Percentiles rank a stretch among this genome's conserved stretches.
Evolutionary conservation across 495 filamentous ascomycete genomes (phyloP).

Genomic region (Podospora pseudopauciseta): DNA sequence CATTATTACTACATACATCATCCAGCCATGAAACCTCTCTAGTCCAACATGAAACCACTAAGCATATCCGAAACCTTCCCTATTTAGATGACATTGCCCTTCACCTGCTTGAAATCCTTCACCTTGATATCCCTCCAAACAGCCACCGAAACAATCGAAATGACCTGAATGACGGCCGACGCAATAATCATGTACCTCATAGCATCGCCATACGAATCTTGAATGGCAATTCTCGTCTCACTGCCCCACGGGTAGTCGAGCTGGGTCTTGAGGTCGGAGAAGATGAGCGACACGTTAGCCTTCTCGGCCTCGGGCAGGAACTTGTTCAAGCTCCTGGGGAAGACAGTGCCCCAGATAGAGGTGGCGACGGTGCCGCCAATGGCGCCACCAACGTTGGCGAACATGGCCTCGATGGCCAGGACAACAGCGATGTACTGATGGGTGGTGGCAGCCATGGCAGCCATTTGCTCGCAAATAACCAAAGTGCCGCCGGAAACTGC

Average conservation of each 20-base stretch:
- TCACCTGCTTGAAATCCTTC: slow-evolving; percentile 47
- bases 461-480: slow-evolving; percentile 63
- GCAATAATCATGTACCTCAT: slow-evolving; percentile 56
- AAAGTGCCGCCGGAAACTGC: slow-evolving; percentile 59
- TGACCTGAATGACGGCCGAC: slow-evolving; percentile 46
- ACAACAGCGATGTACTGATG: slow-evolving; percentile 66
- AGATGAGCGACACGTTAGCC: slow-evolving; percentile 48
- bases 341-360: slow-evolving; percentile 64
- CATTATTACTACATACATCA: neutral
- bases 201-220: slow-evolving; percentile 52
- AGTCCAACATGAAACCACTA: neutral
- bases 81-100: slow-evolving; percentile 25
- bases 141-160: slow-evolving; percentile 45
- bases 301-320: slow-evolving; percentile 56
- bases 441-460: slow-evolving; percentile 60
- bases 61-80: neutral
- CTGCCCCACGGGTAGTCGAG: slow-evolving; percentile 51
- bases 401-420: slow-evolving; percentile 60
- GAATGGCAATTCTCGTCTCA: slow-evolving; percentile 51
- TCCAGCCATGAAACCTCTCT: neutral
- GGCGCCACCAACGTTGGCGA: slow-evolving; percentile 60
- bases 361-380: slow-evolving; percentile 59
- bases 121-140: slow-evolving; percentile 57
- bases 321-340: slow-evolving; percentile 48
- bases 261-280: slow-evolving; percentile 48